Conservation (phyloP, 768 basidiomycete species). For the Phanerochaete carnosa region DNA sequence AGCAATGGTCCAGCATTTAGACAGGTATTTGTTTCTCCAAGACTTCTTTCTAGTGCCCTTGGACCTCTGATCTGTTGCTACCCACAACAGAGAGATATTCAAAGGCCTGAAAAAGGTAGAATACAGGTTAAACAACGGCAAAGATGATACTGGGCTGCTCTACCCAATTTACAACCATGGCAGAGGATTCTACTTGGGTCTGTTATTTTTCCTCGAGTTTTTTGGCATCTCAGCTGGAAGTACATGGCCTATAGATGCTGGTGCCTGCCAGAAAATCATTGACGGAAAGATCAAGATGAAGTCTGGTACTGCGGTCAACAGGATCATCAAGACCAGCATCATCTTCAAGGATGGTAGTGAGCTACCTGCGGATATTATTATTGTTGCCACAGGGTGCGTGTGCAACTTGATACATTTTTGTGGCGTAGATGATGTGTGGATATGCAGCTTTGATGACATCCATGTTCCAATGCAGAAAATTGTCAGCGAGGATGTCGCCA, state of each 20-base stretch:
- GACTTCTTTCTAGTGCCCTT: no score
- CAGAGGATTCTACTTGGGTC: slow-evolving; percentile 6
- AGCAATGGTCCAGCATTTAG: slow-evolving; percentile 31
- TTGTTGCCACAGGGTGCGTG: slow-evolving; percentile 26
- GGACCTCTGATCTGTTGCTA: no score
- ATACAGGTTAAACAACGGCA: slow-evolving; percentile 51
- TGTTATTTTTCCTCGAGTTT: slow-evolving; percentile 22
- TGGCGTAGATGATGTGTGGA: not conserved
- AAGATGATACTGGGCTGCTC: slow-evolving; percentile 49
- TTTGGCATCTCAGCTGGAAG: not conserved
- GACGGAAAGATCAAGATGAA: slow-evolving; percentile 52
- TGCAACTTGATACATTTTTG: not conserved
- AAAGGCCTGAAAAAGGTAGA: slow-evolving; percentile 55
- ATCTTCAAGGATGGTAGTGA: slow-evolving; percentile 20
- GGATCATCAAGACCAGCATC: slow-evolving; percentile 25
- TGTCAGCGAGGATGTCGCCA: slow-evolving; percentile 43
- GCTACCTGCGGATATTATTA: slow-evolving; percentile 22
- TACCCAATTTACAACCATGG: not conserved
- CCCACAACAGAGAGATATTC: slow-evolving; percentile 35
- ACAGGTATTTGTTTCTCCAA: no score
- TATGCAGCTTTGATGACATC: slow-evolving; percentile 2
- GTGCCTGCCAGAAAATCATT: slow-evolving; percentile 41
- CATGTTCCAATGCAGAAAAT: slow-evolving; percentile 24
- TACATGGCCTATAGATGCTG: slow-evolving; percentile 20
- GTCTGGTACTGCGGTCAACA: slow-evolving; percentile 27